Evolutionary conservation across 768 basidiomycete species (phyloP).

Genomic region (Tylopilus cervinicoccineus): DNA sequence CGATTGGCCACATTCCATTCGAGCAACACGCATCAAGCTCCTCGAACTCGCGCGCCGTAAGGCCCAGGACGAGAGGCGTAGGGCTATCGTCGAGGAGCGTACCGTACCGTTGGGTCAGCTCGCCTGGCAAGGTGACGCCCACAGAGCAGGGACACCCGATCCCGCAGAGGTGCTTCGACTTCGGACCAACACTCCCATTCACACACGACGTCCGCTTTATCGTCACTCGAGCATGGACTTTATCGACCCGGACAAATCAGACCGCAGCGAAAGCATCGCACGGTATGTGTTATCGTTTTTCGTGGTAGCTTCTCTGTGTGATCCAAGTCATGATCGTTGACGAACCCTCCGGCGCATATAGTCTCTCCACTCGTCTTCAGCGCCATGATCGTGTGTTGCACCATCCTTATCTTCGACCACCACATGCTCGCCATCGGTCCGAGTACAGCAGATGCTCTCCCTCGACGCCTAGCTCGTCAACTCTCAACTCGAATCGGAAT

Average conservation of each 20-base stretch:
- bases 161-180: conserved; percentile 40
- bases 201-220: conserved; percentile 56
- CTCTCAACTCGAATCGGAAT: conserved; percentile 46
- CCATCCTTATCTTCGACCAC: conserved; percentile 53
- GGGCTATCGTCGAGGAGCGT: conserved; percentile 46
- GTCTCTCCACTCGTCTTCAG: conserved; percentile 66
- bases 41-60: conserved; percentile 70
- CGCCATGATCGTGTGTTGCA: conserved; percentile 57
- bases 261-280: conserved; percentile 48
- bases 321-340: conserved; percentile 9
- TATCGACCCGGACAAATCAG: conserved; percentile 48
- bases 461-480: conserved; percentile 64
- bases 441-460: conserved; percentile 29
- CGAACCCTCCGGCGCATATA: conserved; percentile 27
- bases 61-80: conserved; percentile 50
- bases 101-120: conserved; percentile 17
- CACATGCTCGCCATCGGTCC: conserved; percentile 25
- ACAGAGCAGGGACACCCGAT: conserved; percentile 24
- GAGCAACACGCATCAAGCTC: conserved; percentile 78
- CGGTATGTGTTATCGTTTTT: conserved; percentile 44
- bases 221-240: conserved; percentile 89
- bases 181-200: conserved; percentile 45
- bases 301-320: neutral
- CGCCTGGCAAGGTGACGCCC: conserved; percentile 6
- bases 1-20: conserved; percentile 82